These are phyloP conservation scores for Fagus sylvatica DNA, from an alignment of 306 rosid species.

Conservation along the genomic window DNA sequence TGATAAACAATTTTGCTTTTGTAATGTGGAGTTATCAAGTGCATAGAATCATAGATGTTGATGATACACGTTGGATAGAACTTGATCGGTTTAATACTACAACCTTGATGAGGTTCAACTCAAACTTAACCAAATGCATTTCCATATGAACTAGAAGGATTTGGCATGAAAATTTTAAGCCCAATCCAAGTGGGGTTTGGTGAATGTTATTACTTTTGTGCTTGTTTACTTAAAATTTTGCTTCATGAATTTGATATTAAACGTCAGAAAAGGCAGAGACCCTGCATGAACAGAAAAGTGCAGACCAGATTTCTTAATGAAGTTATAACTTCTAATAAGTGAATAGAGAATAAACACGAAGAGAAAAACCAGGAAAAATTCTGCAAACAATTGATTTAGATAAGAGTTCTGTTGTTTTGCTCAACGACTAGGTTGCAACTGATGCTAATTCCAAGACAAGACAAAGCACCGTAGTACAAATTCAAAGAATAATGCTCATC, in stretches of 20 bases:
- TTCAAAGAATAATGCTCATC: slow-evolving; percentile 17
- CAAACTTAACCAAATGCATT: too few relatives aligned
- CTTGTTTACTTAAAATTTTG: neutral
- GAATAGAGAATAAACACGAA: neutral
- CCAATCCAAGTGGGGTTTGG: neutral
- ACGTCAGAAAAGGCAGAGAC: neutral
- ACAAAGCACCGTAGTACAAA: slow-evolving; percentile 31
- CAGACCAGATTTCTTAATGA: neutral
- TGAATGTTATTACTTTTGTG: neutral
- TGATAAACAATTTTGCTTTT: too few relatives aligned
- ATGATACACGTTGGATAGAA: too few relatives aligned
- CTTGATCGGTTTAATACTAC: too few relatives aligned
- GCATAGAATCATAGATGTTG: too few relatives aligned
- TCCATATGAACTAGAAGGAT: too few relatives aligned
- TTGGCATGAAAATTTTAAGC: too few relatives aligned
- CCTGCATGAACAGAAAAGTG: neutral
- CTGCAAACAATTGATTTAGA: slow-evolving; percentile 28
- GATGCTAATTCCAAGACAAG: slow-evolving; percentile 21
- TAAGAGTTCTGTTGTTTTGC: slow-evolving; percentile 14
- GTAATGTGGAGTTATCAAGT: too few relatives aligned
- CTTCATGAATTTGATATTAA: too few relatives aligned
- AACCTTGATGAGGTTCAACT: too few relatives aligned
- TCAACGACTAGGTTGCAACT: slow-evolving; percentile 26
- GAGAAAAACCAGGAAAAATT: neutral
- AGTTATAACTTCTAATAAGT: neutral